A percentile compares a stretch with the other conserved stretches of the same genome.
phyloP scores from a whole-genome alignment of 2,329 filamentous ascomycete species.

The Arthrobotrys entomopaga region DNA sequence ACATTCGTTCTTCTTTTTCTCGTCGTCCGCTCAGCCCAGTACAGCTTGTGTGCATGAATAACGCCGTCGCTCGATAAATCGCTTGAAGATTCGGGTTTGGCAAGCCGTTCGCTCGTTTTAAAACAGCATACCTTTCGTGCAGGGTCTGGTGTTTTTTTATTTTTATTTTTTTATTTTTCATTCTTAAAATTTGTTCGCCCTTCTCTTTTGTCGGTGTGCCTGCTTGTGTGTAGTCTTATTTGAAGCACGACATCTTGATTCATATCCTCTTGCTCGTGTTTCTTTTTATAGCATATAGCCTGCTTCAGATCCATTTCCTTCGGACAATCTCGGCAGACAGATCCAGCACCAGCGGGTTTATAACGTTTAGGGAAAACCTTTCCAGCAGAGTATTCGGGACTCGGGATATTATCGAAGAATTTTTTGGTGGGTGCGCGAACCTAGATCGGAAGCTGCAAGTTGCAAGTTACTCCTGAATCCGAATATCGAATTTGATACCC shows the following conservation, averaged over 20 bases:
- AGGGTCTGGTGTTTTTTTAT: no score
- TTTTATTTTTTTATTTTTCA: background rate
- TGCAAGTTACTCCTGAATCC: conserved; percentile 16
- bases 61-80: conserved; percentile 23
- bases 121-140: conserved; percentile 2
- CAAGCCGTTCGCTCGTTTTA: conserved; percentile 10
- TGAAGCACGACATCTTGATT: conserved; percentile 14
- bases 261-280: conserved; percentile 41
- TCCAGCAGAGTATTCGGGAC: conserved; percentile 4
- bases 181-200: background rate
- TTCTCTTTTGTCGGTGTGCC: background rate
- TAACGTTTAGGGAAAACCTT: conserved; percentile 15
- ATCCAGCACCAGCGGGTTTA: conserved; percentile 17
- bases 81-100: conserved; percentile 23
- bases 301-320: conserved; percentile 25
- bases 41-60: background rate
- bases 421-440: conserved; percentile 16
- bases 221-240: background rate
- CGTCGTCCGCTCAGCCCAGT: conserved; percentile 32
- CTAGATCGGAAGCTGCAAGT: conserved; percentile 19
- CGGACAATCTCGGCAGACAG: conserved; percentile 51
- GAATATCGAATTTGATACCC: no score
- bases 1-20: conserved; percentile 23
- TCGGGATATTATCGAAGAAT: conserved; percentile 15
- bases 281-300: conserved; percentile 49